Percentiles rank a stretch among this genome's conserved stretches.
Conservation (phyloP, 129 eudicot species). For the Scalesia atractyloides region DNA sequence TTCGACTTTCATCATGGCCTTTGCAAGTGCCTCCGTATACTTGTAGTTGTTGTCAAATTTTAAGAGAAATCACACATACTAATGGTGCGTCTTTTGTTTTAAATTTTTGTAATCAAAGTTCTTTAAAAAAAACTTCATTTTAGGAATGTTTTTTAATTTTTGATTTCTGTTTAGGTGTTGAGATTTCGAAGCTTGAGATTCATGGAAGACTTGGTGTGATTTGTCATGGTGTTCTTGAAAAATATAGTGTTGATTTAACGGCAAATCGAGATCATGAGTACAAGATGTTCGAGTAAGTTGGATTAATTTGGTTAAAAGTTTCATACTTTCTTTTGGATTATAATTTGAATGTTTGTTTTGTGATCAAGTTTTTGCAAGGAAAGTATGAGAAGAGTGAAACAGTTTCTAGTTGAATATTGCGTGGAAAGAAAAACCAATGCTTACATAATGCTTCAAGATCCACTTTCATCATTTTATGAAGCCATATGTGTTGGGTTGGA, state of each 20-base stretch:
- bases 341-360: not conserved
- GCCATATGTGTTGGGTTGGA: constrained; percentile 57
- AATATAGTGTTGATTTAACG: constrained; percentile 23
- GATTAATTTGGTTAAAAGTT: not conserved
- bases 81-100: constrained; percentile 39
- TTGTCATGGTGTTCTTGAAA: constrained; percentile 53
- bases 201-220: constrained; percentile 71
- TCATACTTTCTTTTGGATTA: not conserved
- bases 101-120: not conserved
- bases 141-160: not conserved
- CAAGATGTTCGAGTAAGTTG: constrained; percentile 63
- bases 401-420: constrained; percentile 48
- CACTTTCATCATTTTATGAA: constrained; percentile 54
- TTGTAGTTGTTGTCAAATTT: constrained; percentile 61
- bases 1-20: constrained; percentile 52
- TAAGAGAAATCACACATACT: constrained; percentile 66
- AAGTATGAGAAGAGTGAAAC: constrained; percentile 44
- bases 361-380: constrained; percentile 49
- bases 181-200: constrained; percentile 55
- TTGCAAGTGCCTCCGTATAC: constrained; percentile 36
- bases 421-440: constrained; percentile 46
- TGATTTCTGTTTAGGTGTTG: constrained; percentile 31
- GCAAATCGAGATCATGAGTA: constrained; percentile 35
- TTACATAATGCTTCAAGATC: constrained; percentile 53
- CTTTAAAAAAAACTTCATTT: not conserved